Percentiles rank a stretch among this genome's conserved stretches.
These are phyloP conservation scores for Lipomyces yamanashiensis DNA, from an alignment of 805 yeast species.

Conservation along the genomic window DNA sequence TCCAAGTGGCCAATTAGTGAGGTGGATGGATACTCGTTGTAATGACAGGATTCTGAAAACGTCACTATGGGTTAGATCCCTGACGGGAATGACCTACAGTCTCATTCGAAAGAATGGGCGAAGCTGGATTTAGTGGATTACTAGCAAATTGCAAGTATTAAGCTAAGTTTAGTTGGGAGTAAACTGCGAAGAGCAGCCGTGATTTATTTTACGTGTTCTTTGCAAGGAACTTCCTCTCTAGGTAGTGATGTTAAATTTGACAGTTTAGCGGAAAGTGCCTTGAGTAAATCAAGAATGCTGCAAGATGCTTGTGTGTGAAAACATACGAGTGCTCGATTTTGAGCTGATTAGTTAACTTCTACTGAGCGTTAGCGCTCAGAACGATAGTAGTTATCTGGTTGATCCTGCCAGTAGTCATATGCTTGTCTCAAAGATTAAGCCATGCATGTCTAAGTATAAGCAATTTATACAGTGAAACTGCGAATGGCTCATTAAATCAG, in stretches of 20 bases:
- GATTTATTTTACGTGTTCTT: conserved; percentile 31
- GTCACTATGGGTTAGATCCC: not conserved
- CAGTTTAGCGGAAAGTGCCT: too few relatives aligned
- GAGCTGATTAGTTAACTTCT: too few relatives aligned
- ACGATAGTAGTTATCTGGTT: conserved; percentile 50
- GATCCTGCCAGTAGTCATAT: conserved; percentile 59
- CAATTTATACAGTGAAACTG: conserved; percentile 55
- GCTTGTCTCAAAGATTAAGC: conserved; percentile 60
- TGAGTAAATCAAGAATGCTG: too few relatives aligned
- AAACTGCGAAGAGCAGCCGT: conserved; percentile 36
- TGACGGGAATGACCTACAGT: not conserved
- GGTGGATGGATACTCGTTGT: conserved; percentile 5
- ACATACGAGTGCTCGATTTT: too few relatives aligned
- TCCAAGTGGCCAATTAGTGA: not conserved
- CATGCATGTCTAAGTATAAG: conserved; percentile 57
- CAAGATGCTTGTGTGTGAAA: too few relatives aligned
- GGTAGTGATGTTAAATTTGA: too few relatives aligned
- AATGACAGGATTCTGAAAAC: conserved; percentile 1
- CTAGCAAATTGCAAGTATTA: conserved; percentile 43
- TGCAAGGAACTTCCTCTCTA: conserved; percentile 36
- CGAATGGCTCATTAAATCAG: conserved; percentile 58
- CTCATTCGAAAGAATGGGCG: conserved; percentile 22
- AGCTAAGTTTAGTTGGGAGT: conserved; percentile 26
- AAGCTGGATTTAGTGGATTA: conserved; percentile 43
- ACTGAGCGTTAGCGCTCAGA: not conserved